Evolutionary conservation across 2,329 filamentous ascomycete species (phyloP).

Genomic region (Sarocladium brachiariae): DNA sequence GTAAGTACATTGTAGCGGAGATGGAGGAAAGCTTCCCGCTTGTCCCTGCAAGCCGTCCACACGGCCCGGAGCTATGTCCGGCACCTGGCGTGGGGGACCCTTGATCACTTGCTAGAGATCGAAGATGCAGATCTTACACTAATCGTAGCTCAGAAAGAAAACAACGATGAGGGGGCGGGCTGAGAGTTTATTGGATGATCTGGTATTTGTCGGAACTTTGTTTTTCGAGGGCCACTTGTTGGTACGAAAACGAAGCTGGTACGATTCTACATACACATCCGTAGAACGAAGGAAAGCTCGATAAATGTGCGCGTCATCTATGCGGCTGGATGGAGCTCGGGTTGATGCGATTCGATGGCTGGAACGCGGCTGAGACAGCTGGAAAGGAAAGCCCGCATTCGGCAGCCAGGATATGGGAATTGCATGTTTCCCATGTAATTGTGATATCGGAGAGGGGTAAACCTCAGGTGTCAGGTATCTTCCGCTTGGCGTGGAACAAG

Average conservation of each 20-base stretch:
- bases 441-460: not conserved
- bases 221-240: too few relatives aligned
- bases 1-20: too few relatives aligned
- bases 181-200: constrained; percentile 6
- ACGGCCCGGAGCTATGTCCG: constrained; percentile 1
- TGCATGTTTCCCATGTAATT: constrained; percentile 1
- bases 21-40: too few relatives aligned
- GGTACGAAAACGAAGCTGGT: too few relatives aligned
- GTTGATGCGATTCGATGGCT: not conserved
- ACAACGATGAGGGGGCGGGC: too few relatives aligned
- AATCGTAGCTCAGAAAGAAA: too few relatives aligned
- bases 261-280: too few relatives aligned
- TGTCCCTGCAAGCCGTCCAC: not conserved
- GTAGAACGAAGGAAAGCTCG: not conserved
- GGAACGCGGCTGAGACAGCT: not conserved
- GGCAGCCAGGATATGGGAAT: not conserved
- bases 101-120: too few relatives aligned
- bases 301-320: constrained; percentile 8
- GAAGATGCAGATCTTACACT: not conserved
- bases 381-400: not conserved
- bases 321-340: not conserved
- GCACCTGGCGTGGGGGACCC: not conserved
- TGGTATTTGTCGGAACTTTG: too few relatives aligned
- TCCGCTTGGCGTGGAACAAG: too few relatives aligned
- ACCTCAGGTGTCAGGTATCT: too few relatives aligned